Evolutionary conservation across 2,329 filamentous ascomycete species (phyloP).

Genomic region (Tolypocladium paradoxum): DNA sequence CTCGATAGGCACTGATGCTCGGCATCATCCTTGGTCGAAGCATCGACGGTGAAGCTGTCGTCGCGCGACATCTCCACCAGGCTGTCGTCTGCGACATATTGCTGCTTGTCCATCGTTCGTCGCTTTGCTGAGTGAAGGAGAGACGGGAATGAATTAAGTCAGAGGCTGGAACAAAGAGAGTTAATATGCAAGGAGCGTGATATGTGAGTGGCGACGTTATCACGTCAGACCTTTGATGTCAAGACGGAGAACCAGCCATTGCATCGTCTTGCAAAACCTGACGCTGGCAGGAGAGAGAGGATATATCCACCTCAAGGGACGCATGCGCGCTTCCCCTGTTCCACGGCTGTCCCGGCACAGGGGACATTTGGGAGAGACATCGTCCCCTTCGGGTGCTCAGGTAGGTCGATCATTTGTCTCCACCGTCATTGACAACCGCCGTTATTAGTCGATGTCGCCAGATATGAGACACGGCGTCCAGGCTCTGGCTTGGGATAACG

Average conservation of each 20-base stretch:
- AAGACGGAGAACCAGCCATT: constrained; percentile 7
- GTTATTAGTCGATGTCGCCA: too few species aligned
- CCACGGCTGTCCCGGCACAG: background rate
- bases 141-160: too few species aligned
- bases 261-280: too few species aligned
- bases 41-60: too few species aligned
- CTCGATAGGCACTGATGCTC: constrained; percentile 14
- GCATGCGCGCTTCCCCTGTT: background rate
- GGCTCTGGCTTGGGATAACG: background rate
- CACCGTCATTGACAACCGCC: too few species aligned
- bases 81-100: constrained; percentile 3
- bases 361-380: background rate
- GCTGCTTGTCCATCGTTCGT: too few species aligned
- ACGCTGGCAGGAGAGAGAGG: constrained; percentile 5
- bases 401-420: background rate
- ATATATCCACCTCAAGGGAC: constrained; percentile 8
- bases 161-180: too few species aligned
- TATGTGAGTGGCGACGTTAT: too few species aligned
- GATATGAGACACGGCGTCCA: background rate
- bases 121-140: too few species aligned
- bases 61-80: background rate
- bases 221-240: too few species aligned
- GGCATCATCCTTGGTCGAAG: constrained; percentile 3
- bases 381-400: too few species aligned
- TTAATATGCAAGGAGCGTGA: too few species aligned